phyloP scores from a whole-genome alignment of 1,139 yeast species.

The Hansenula lynferdii region DNA sequence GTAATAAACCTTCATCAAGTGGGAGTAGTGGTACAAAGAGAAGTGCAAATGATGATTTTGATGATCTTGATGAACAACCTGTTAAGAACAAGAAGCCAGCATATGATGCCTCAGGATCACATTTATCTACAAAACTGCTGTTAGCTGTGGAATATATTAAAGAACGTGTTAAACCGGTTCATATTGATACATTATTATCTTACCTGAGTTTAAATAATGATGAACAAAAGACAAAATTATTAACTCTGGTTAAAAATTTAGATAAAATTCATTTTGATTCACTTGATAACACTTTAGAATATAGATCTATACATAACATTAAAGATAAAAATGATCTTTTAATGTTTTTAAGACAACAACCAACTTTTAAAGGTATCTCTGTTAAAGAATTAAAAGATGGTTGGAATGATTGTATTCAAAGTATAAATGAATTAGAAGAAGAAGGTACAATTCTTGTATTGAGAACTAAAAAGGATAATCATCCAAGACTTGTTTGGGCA shows the following conservation, averaged over 20 bases:
- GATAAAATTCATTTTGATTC: constrained; percentile 68
- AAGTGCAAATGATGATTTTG: constrained; percentile 20
- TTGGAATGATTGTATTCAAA: constrained; percentile 88
- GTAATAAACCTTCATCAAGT: constrained; percentile 5
- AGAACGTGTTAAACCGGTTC: constrained; percentile 60
- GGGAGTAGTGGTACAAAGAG: constrained; percentile 10
- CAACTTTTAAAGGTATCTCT: constrained; percentile 81
- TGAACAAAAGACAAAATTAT: constrained; percentile 37
- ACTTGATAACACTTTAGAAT: constrained; percentile 63
- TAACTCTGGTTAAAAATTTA: constrained; percentile 68
- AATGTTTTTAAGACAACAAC: constrained; percentile 69
- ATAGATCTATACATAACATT: constrained; percentile 85
- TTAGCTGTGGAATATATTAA: constrained; percentile 88
- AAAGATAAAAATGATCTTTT: constrained; percentile 75
- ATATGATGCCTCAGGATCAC: constrained; percentile 44
- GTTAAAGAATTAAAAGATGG: constrained; percentile 94
- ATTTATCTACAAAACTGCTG: constrained; percentile 73
- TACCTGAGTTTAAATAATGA: constrained; percentile 42
- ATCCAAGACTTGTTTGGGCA: constrained; percentile 91
- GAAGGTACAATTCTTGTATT: constrained; percentile 75
- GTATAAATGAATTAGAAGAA: constrained; percentile 71
- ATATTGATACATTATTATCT: constrained; percentile 54
- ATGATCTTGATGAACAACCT: constrained; percentile 22
- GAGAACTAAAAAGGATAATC: constrained; percentile 86
- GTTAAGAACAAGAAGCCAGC: constrained; percentile 29